Percentiles rank a stretch among this genome's conserved stretches.
Evolutionary conservation across 2,329 filamentous ascomycete genomes (phyloP).

Genomic region (Claviceps maximensis): DNA sequence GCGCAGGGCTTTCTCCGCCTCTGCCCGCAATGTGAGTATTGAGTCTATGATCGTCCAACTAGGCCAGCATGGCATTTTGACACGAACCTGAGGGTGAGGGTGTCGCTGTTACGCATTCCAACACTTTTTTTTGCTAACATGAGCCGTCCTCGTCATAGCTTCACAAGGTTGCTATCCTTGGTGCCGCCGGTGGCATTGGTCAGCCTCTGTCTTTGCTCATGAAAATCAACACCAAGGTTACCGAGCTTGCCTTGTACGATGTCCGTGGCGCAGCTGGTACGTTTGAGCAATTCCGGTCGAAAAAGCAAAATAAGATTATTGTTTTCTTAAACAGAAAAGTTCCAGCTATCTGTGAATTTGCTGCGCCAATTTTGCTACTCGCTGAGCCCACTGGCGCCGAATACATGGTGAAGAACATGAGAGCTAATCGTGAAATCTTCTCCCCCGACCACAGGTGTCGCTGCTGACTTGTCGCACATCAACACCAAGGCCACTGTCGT

Average conservation of each 20-base stretch:
- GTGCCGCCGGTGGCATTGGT: constrained; percentile 94
- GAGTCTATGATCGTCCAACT: too few species aligned
- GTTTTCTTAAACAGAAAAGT: too few species aligned
- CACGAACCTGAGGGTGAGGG: too few species aligned
- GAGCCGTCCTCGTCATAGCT: constrained; percentile 42
- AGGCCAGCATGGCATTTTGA: too few species aligned
- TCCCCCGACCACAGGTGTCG: constrained; percentile 59
- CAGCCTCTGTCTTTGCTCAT: constrained; percentile 94
- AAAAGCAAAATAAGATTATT: neutral
- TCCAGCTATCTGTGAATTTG: neutral
- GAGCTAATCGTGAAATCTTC: neutral
- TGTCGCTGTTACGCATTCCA: neutral
- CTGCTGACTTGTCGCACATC: constrained; percentile 95
- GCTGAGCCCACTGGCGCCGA: neutral
- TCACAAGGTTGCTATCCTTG: constrained; percentile 95
- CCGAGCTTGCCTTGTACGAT: constrained; percentile 92
- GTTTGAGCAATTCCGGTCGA: constrained; percentile 23
- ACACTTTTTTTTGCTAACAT: constrained; percentile 2
- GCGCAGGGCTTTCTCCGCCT: constrained; percentile 69
- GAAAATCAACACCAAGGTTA: constrained; percentile 95
- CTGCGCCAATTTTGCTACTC: constrained; percentile 5
- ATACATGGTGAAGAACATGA: neutral
- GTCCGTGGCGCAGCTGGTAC: constrained; percentile 86
- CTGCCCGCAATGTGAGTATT: constrained; percentile 55
- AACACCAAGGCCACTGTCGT: constrained; percentile 95